Base-by-base conservation (phyloP, 768 basidiomycete species). In the Suillus occidentalis region DNA sequence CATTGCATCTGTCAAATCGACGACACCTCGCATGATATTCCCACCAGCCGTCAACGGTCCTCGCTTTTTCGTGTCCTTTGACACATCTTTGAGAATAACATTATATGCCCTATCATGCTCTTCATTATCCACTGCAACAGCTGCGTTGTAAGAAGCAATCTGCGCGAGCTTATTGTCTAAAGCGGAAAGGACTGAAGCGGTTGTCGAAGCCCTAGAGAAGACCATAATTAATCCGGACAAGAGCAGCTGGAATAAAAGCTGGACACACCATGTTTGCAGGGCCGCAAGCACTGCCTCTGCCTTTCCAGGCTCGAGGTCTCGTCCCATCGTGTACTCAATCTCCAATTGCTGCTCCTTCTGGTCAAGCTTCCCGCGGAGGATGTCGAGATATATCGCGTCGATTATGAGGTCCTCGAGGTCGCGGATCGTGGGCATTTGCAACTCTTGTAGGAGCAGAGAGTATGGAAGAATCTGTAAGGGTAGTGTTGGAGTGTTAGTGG, bases 371-470 rank as follows among this genome's bases (percentile, higher is more conserved):
- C 95, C 97, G 59, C 88, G 87, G 43, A 99, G 83, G 45, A 97
- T 81, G 74, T 94, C 91, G 47, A 92, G 87, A 78, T 98, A 99
- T 76, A 98, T 95, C 13, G 92, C 92, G 71, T 98, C 95, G 75
- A 99, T 99, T 73, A 99, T 92, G 68, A 98, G 87, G 77, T 98
- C 96, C 76, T 99, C 97, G 3, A 99, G 88, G 63, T 92, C 92
- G 62, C 96, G 89, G 64, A 96, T 87, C 6, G 86, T 88, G 4
- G 87, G 82, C 76, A 97, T 84, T 58, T 93, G 85, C 22, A 99
- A 84, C 4, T 84, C 80, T 60, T 85, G 73, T 8, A 93, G 84
- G 2, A 99, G 85, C 42, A 84, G 78, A 12, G 87, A 75, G 76
- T 99, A 99, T 0, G 94, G 87, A 3, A 98, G 85, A 69, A 93